Conservation (phyloP, 129 eudicot species). For the Pulicaria dysenterica region DNA sequence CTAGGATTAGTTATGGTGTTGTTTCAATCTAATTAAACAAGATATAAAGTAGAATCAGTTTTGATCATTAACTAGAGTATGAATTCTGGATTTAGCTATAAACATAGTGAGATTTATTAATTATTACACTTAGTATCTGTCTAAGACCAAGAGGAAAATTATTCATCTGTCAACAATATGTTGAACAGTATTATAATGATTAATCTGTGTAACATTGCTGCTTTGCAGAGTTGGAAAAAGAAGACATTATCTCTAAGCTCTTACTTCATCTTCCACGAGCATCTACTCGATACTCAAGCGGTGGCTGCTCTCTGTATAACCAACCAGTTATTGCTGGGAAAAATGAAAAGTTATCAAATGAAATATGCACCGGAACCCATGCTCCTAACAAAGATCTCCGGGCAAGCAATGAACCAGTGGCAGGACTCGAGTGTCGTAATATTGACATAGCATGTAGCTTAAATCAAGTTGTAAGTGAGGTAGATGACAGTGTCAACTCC, state of each 20-base stretch:
- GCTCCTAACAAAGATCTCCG: constrained; percentile 36
- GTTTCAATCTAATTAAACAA: not conserved
- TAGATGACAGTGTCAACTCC: constrained; percentile 45
- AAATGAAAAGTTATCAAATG: constrained; percentile 36
- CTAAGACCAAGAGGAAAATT: constrained; percentile 1
- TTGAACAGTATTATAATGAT: constrained; percentile 6
- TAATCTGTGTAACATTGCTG: not conserved
- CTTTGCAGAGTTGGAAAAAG: constrained; percentile 69
- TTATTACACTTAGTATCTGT: not conserved
- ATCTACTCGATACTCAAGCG: constrained; percentile 39
- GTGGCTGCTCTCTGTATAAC: constrained; percentile 36
- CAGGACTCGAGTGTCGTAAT: constrained; percentile 29
- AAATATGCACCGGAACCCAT: constrained; percentile 35
- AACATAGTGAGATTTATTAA: constrained; percentile 17
- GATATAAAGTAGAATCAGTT: constrained; percentile 3
- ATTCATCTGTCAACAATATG: not conserved
- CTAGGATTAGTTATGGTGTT: not conserved
- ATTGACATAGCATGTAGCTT: constrained; percentile 37
- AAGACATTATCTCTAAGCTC: constrained; percentile 67
- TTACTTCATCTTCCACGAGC: constrained; percentile 53
- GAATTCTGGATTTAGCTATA: not conserved
- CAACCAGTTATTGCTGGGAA: constrained; percentile 41
- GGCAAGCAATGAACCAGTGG: constrained; percentile 35
- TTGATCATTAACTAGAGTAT: not conserved
- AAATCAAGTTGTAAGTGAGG: constrained; percentile 37